These are phyloP conservation scores for Acacia crassicarpa DNA, from an alignment of 306 rosid species.

Conservation along the genomic window DNA sequence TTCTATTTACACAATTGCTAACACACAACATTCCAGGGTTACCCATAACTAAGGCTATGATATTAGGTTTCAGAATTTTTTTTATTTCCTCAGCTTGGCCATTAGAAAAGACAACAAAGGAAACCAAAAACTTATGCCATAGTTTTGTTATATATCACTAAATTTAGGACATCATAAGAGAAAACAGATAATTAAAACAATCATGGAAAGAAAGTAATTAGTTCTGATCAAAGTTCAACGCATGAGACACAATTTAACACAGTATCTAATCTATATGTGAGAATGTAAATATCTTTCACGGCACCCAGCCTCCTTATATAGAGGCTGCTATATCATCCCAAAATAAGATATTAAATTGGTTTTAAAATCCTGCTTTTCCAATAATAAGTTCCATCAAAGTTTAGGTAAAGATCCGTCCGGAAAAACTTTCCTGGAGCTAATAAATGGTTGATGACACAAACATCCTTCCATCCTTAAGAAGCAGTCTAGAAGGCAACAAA, in stretches of 20 bases:
- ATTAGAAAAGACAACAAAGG: neutral
- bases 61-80: neutral
- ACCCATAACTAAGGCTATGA: neutral
- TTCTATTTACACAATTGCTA: neutral
- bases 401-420: neutral
- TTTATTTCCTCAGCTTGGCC: neutral
- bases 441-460: constrained; percentile 1
- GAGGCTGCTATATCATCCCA: neutral
- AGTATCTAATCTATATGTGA: neutral
- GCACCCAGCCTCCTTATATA: neutral
- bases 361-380: neutral
- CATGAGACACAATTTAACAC: neutral
- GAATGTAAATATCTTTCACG: neutral
- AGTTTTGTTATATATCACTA: neutral
- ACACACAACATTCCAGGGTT: neutral
- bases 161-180: neutral
- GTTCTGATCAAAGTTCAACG: constrained; percentile 9
- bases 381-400: neutral
- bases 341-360: neutral
- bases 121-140: neutral
- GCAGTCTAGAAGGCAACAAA: constrained; percentile 9
- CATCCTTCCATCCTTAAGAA: neutral
- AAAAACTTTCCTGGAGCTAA: neutral
- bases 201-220: neutral
- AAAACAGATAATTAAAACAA: neutral